These are phyloP conservation scores for Limnanthes douglasii DNA, from an alignment of 345 rosid genomes.

Conservation along the genomic window DNA sequence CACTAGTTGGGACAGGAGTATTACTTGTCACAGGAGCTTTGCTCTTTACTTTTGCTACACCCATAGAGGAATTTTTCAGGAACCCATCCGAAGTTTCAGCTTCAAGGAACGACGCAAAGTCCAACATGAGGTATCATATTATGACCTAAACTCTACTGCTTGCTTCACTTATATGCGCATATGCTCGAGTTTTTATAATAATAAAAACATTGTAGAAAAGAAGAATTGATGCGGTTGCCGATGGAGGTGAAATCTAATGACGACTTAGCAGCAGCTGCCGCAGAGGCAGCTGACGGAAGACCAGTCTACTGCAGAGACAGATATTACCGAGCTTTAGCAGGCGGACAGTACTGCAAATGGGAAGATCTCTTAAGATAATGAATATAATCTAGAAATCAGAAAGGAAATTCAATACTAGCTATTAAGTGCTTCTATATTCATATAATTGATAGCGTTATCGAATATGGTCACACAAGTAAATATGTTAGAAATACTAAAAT, in stretches of 20 bases:
- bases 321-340: slow-evolving; percentile 86
- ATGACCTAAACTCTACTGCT: not conserved
- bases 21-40: slow-evolving; percentile 52
- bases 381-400: too few species aligned
- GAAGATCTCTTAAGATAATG: slow-evolving; percentile 48
- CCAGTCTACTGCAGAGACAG: slow-evolving; percentile 96
- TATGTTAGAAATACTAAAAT: too few species aligned
- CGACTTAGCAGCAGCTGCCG: slow-evolving; percentile 83
- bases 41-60: slow-evolving; percentile 68
- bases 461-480: too few species aligned
- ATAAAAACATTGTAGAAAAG: slow-evolving; percentile 29
- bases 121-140: slow-evolving; percentile 38
- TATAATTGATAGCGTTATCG: too few species aligned
- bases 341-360: slow-evolving; percentile 99
- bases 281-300: slow-evolving; percentile 94
- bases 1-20: slow-evolving; percentile 70
- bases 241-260: slow-evolving; percentile 57
- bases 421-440: too few species aligned
- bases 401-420: too few species aligned
- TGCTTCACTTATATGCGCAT: not conserved
- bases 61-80: slow-evolving; percentile 56
- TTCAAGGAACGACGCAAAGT: slow-evolving; percentile 37
- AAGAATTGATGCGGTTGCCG: slow-evolving; percentile 56
- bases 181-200: not conserved
- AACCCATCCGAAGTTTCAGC: slow-evolving; percentile 21